Percentiles rank a stretch among this genome's conserved stretches.
Conservation (phyloP, 108 stramenopile species). For the Conticribra guillardii region DNA sequence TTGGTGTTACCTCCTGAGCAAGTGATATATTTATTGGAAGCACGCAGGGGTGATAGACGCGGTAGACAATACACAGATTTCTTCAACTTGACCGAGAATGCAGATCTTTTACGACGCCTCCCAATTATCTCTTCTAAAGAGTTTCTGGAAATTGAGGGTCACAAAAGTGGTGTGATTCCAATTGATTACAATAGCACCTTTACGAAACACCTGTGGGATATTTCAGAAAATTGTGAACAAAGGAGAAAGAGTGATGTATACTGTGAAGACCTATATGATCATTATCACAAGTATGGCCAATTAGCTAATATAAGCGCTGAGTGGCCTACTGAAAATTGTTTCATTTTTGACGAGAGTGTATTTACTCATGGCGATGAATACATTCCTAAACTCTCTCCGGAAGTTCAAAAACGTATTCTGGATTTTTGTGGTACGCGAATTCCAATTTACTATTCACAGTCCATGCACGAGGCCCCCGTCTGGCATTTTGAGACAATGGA, state of each 20-base stretch:
- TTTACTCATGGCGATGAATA: slow-evolving; percentile 35
- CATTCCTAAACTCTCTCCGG: slow-evolving; percentile 28
- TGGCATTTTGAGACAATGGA: slow-evolving; percentile 55
- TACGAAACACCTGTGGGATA: slow-evolving; percentile 19
- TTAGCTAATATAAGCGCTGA: slow-evolving; percentile 14
- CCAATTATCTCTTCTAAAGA: slow-evolving; percentile 63
- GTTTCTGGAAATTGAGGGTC: slow-evolving; percentile 58
- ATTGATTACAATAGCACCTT: slow-evolving; percentile 29
- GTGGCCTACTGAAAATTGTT: slow-evolving; percentile 44
- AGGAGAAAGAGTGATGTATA: slow-evolving; percentile 31
- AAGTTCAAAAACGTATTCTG: slow-evolving; percentile 46
- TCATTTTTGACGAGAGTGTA: slow-evolving; percentile 67
- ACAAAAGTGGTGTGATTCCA: slow-evolving; percentile 35
- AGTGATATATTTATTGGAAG: slow-evolving; percentile 70
- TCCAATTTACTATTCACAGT: slow-evolving; percentile 52
- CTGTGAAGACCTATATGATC: slow-evolving; percentile 47
- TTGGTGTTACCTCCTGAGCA: slow-evolving; percentile 87
- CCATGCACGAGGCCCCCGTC: slow-evolving; percentile 49
- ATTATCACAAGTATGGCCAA: slow-evolving; percentile 20
- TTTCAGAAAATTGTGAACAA: slow-evolving; percentile 27
- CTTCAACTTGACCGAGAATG: slow-evolving; percentile 41
- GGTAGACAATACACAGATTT: slow-evolving; percentile 53
- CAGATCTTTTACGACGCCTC: slow-evolving; percentile 54
- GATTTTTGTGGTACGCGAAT: slow-evolving; percentile 59
- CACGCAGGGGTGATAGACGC: slow-evolving; percentile 36